Percentiles rank a stretch among this genome's conserved stretches.
phyloP scores from a whole-genome alignment of 192 early-diverging fungal genomes.

The Thamnidium elegans region DNA sequence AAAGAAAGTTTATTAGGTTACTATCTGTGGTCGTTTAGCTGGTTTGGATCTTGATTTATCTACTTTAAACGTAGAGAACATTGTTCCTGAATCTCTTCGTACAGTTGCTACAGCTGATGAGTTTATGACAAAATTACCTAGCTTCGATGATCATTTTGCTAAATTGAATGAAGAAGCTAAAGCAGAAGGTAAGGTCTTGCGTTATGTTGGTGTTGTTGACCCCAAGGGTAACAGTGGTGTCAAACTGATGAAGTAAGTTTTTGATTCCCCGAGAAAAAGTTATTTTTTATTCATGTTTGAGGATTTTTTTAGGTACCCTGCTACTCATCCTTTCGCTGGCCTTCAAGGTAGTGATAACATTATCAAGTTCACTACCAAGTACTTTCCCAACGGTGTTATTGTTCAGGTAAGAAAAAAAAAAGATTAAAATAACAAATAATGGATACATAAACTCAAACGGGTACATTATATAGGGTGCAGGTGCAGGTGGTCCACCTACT shows the following conservation, averaged over 20 bases:
- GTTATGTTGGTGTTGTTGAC: conserved; percentile 95
- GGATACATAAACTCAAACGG: too few species aligned
- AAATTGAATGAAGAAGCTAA: conserved; percentile 78
- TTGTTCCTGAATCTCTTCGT: conserved; percentile 88
- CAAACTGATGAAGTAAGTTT: conserved; percentile 64
- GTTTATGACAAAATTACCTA: conserved; percentile 85
- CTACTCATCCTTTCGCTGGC: conserved; percentile 92
- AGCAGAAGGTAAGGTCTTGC: conserved; percentile 71
- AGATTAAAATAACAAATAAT: background rate
- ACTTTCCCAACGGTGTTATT: conserved; percentile 94
- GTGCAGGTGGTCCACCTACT: conserved; percentile 95
- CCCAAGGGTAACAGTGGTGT: conserved; percentile 65
- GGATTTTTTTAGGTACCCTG: conserved; percentile 56
- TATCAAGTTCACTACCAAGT: conserved; percentile 91
- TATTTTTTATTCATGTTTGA: background rate
- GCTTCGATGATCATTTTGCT: conserved; percentile 86
- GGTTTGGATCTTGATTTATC: conserved; percentile 74
- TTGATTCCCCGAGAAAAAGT: background rate
- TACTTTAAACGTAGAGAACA: conserved; percentile 90
- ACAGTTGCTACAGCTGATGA: conserved; percentile 66
- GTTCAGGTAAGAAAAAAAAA: conserved; percentile 56
- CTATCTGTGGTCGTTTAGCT: conserved; percentile 85
- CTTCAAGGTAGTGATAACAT: conserved; percentile 98
- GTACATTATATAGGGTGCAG: conserved; percentile 43
- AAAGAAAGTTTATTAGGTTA: conserved; percentile 38